Percentiles rank a stretch among this genome's conserved stretches.
Evolutionary conservation across 1,139 yeast genomes (phyloP).

Genomic region (Candida sp.): DNA sequence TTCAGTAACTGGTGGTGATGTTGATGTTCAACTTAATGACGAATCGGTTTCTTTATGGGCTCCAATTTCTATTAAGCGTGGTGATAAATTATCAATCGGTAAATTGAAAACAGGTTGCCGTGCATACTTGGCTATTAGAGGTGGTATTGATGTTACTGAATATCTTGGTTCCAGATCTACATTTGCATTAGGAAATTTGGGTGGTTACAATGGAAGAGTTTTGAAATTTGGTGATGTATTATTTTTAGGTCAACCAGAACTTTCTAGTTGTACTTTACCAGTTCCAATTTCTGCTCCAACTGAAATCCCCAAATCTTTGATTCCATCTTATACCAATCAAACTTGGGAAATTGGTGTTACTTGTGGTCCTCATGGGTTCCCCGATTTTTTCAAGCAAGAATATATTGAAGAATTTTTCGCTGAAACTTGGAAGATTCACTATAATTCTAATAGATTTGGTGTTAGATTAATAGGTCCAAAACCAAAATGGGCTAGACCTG

Average conservation of each 20-base stretch:
- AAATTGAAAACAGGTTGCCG: slow-evolving; percentile 82
- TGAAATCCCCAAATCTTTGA: slow-evolving; percentile 51
- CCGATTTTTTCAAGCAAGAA: slow-evolving; percentile 85
- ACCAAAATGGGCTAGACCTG: slow-evolving; percentile 95
- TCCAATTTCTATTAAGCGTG: slow-evolving; percentile 67
- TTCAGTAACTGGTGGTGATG: slow-evolving; percentile 84
- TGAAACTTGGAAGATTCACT: slow-evolving; percentile 89
- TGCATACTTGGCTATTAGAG: slow-evolving; percentile 84
- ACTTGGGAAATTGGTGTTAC: slow-evolving; percentile 91
- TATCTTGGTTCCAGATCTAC: slow-evolving; percentile 96
- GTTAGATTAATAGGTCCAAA: slow-evolving; percentile 93
- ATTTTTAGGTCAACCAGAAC: slow-evolving; percentile 75
- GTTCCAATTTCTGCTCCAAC: slow-evolving; percentile 65
- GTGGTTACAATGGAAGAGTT: slow-evolving; percentile 92
- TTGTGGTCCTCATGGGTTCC: slow-evolving; percentile 97
- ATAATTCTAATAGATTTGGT: slow-evolving; percentile 95
- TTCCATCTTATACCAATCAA: slow-evolving; percentile 55
- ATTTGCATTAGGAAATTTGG: slow-evolving; percentile 90
- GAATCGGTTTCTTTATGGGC: slow-evolving; percentile 52
- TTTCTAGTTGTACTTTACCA: slow-evolving; percentile 67
- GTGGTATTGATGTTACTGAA: slow-evolving; percentile 92
- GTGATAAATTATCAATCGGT: slow-evolving; percentile 79
- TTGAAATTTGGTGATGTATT: slow-evolving; percentile 90
- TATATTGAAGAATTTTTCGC: slow-evolving; percentile 71
- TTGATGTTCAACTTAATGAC: slow-evolving; percentile 65